phyloP scores from a whole-genome alignment of 2,329 filamentous ascomycete species.

The Fusarium torreyae region DNA sequence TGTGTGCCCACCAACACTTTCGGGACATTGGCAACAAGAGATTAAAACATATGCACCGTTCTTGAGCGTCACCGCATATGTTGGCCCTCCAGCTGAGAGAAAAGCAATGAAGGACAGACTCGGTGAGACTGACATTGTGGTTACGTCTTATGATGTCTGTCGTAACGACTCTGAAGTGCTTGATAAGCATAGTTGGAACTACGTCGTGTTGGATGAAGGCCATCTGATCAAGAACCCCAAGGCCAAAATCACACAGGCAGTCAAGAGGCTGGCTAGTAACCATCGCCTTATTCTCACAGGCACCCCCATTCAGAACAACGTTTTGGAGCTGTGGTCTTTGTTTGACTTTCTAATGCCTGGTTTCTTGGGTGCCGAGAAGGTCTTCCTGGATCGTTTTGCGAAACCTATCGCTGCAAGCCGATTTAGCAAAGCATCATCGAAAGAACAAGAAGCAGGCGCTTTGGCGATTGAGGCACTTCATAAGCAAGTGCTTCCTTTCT shows the following conservation, averaged over 20 bases:
- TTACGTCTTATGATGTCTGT: constrained; percentile 98
- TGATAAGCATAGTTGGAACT: constrained; percentile 91
- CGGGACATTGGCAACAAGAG: constrained; percentile 98
- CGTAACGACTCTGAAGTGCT: constrained; percentile 94
- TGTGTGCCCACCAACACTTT: constrained; percentile 94
- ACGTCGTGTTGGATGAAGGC: constrained; percentile 96
- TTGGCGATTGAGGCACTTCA: constrained; percentile 98
- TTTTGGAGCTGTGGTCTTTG: constrained; percentile 95
- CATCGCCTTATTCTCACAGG: constrained; percentile 96
- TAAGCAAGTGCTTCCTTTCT: constrained; percentile 97
- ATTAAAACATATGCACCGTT: constrained; percentile 97
- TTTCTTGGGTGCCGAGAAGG: constrained; percentile 93
- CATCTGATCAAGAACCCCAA: constrained; percentile 99
- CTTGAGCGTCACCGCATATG: constrained; percentile 89
- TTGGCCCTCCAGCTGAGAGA: constrained; percentile 88
- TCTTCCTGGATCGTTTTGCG: constrained; percentile 95
- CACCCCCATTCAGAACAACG: constrained; percentile 98
- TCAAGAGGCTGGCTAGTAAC: constrained; percentile 91
- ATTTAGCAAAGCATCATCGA: constrained; percentile 96
- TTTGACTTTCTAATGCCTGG: constrained; percentile 99
- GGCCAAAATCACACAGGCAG: constrained; percentile 93
- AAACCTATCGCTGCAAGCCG: constrained; percentile 96
- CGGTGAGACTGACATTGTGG: constrained; percentile 87
- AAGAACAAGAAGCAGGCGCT: constrained; percentile 97
- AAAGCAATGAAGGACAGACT: constrained; percentile 78